These are phyloP conservation scores for Nosema muscidifuracis DNA, from an alignment of 371 early-diverging fungal species.

Conservation along the genomic window DNA sequence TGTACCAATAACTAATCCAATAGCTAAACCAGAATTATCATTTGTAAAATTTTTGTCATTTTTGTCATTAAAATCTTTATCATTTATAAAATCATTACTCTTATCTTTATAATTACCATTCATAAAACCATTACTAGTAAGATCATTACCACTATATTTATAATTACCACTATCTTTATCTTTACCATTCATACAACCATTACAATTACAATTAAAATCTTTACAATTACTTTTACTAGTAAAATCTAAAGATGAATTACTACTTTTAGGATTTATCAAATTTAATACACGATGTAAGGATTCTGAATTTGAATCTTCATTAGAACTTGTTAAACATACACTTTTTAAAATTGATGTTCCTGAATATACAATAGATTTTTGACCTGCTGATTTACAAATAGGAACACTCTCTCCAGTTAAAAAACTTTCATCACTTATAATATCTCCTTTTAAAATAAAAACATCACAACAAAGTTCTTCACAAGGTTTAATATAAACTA, in stretches of 20 bases:
- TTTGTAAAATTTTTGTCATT: constrained; percentile 60
- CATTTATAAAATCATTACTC: no score
- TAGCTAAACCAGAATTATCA: constrained; percentile 63
- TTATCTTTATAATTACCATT: no score
- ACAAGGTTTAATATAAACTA: constrained; percentile 43
- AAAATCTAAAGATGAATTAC: no score
- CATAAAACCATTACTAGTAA: no score
- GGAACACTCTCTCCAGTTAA: constrained; percentile 90
- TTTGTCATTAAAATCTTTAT: no score
- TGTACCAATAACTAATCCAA: constrained; percentile 77
- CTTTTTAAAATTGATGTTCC: constrained; percentile 50
- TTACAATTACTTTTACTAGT: neutral
- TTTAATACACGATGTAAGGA: constrained; percentile 20
- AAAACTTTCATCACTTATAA: constrained; percentile 94
- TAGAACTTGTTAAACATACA: neutral
- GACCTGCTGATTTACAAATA: constrained; percentile 68
- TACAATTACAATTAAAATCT: no score
- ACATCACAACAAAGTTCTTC: constrained; percentile 81
- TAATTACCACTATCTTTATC: constrained; percentile 66
- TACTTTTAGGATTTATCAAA: no score
- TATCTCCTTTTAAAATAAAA: constrained; percentile 83
- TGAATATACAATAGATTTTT: constrained; percentile 23
- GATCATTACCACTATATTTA: constrained; percentile 70
- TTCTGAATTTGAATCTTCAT: neutral
- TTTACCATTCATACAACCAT: neutral